Evolutionary conservation across 352 stramenopile genomes (phyloP), one percentile per base, ranked within the genome.

Genomic region (Pythium grandisporangium): DNA sequence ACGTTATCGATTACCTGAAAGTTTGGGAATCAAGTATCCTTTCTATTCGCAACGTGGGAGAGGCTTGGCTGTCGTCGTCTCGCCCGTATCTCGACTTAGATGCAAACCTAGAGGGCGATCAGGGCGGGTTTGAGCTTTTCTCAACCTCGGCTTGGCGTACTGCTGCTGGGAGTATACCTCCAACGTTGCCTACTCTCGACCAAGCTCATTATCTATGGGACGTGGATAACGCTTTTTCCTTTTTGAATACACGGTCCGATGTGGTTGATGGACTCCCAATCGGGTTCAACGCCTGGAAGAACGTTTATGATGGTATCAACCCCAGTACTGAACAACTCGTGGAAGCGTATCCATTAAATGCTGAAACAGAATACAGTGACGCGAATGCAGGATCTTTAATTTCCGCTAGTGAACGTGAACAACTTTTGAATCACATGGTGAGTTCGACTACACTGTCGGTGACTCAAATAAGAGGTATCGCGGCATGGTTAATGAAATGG

Each of bases 61-160:
- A 55, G 17, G 52, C 60, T 14, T 86, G 72, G 72, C 51, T 81
- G 1, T 54, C 47, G 7, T 61, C 55, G 5, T 42, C 40, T 6
- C 13, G 20, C 5, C 44, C 58, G 2, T 53, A 48, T 23, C 58
- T 78, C 11, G 72, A 86, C 44, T 50, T 86, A 4, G 70, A 83
- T 26, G 19, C 46, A 8, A 36, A 30, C 4, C 34, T 58, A 14
- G 39, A 55, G 20, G 67, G 66, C 0, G 33, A 50, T 2, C 72
- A 86, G 44, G 48, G 34, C 3, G 72, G 72, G 7, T 80, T 86
- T 46, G 72, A 86, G 37, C 48, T 86, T 1, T 62, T 51, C n/a
- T 32, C 52, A 12, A 75, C 51, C 16, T 13, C 22, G 10, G 37
- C 23, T 0, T 85, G 58, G 62, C 41, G 51, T 6, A 48, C 56